These are phyloP conservation scores for Yamadazyma membranifaciens DNA, from an alignment of 1,139 yeast species.

Conservation along the genomic window DNA sequence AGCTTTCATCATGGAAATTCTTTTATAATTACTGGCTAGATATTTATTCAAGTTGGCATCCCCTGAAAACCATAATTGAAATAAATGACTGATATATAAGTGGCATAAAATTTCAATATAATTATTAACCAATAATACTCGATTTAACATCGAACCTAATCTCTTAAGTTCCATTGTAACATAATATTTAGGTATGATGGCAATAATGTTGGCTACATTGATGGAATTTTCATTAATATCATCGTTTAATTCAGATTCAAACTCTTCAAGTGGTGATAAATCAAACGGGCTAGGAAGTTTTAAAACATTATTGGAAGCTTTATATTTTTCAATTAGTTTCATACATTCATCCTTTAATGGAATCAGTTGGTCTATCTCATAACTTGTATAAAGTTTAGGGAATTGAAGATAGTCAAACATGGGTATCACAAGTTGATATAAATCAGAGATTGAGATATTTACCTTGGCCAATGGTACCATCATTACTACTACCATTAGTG, in stretches of 20 bases:
- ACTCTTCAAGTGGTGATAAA: slow-evolving; percentile 1
- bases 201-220: neutral
- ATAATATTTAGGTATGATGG: slow-evolving; percentile 11
- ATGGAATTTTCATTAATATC: slow-evolving; percentile 9
- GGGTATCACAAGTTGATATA: neutral
- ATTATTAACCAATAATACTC: slow-evolving; percentile 9
- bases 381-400: slow-evolving; percentile 13
- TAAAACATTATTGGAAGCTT: slow-evolving; percentile 9
- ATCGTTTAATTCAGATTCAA: slow-evolving; percentile 8
- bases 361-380: slow-evolving; percentile 3
- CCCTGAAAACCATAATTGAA: slow-evolving; percentile 14
- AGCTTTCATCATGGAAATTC: slow-evolving; percentile 7
- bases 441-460: too few relatives aligned
- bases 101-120: slow-evolving; percentile 10
- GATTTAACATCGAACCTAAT: slow-evolving; percentile 4
- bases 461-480: too few relatives aligned
- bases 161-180: slow-evolving; percentile 11
- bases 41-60: slow-evolving; percentile 8
- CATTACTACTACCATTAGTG: neutral
- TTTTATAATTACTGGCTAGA: slow-evolving; percentile 9
- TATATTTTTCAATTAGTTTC: slow-evolving; percentile 21
- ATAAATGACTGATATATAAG: slow-evolving; percentile 12
- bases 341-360: slow-evolving; percentile 11
- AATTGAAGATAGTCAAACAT: slow-evolving; percentile 14
- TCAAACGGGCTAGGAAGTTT: slow-evolving; percentile 1